Conservation (phyloP, 768 basidiomycete species). For the Mrakia hoshinonis region DNA sequence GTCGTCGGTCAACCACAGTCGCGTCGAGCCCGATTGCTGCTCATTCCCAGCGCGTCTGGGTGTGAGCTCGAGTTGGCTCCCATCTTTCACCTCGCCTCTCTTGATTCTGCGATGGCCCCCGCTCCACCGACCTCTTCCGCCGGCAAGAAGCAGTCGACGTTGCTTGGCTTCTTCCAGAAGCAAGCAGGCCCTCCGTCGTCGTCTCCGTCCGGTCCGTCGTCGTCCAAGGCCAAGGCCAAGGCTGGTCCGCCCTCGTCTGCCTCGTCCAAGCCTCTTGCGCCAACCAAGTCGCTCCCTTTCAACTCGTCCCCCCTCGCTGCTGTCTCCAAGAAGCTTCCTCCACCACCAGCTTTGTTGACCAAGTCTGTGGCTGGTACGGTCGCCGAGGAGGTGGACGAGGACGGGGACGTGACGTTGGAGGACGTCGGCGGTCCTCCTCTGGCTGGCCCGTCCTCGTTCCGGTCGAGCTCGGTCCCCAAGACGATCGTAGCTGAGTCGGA, state of each 20-base stretch:
- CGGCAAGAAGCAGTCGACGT: conserved; percentile 37
- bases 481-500: neutral
- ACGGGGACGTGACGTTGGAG: neutral
- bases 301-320: conserved; percentile 30
- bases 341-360: neutral
- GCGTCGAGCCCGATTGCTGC: too few relatives aligned
- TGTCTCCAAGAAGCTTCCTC: conserved; percentile 5
- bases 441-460: neutral
- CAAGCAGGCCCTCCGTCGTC: conserved; percentile 32
- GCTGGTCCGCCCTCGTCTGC: neutral
- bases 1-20: neutral
- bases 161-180: conserved; percentile 40
- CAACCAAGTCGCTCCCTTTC: conserved; percentile 33
- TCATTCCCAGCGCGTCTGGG: too few relatives aligned
- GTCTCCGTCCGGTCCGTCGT: conserved; percentile 28
- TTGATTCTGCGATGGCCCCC: neutral
- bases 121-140: neutral
- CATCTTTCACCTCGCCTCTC: neutral
- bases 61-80: too few relatives aligned
- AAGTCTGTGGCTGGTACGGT: neutral
- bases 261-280: conserved; percentile 31
- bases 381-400: neutral
- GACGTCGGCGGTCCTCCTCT: neutral
- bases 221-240: conserved; percentile 10
- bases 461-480: neutral